Evolutionary conservation across 805 yeast species (phyloP).

Genomic region (Komagataella ulmi): DNA sequence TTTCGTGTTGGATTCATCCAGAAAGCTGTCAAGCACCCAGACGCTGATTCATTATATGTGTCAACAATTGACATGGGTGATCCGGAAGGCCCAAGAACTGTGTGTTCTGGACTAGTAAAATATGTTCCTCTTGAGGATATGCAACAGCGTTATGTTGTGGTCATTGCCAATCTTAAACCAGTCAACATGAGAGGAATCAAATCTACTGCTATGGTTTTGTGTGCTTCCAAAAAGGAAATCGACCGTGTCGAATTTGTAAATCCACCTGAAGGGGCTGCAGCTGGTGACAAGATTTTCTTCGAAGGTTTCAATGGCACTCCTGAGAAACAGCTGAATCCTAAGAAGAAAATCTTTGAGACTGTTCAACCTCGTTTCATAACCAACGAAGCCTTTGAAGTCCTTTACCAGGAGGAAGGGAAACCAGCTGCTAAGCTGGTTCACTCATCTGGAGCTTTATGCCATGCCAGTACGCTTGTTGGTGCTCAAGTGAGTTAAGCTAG

Average conservation of each 20-base stretch:
- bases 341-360: conserved; percentile 96
- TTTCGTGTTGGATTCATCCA: conserved; percentile 94
- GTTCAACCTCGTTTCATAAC: conserved; percentile 88
- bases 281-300: conserved; percentile 95
- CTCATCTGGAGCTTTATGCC: conserved; percentile 65
- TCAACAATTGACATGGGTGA: conserved; percentile 97
- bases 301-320: conserved; percentile 86
- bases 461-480: conserved; percentile 53
- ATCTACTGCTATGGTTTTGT: conserved; percentile 92
- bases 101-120: conserved; percentile 92
- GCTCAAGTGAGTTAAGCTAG: conserved; percentile 62
- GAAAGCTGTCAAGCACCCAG: conserved; percentile 94
- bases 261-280: conserved; percentile 85
- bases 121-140: conserved; percentile 82
- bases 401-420: conserved; percentile 69
- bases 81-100: conserved; percentile 94
- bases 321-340: conserved; percentile 87
- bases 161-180: conserved; percentile 93
- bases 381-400: conserved; percentile 58
- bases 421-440: conserved; percentile 64
- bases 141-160: conserved; percentile 88
- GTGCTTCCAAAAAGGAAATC: conserved; percentile 53
- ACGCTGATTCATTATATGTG: conserved; percentile 92
- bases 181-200: conserved; percentile 96
- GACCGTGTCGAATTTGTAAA: conserved; percentile 83